Evolutionary conservation across 495 filamentous ascomycete species (phyloP), one percentile per base, ranked within the genome.

Genomic region (Aspergillus bridgeri): DNA sequence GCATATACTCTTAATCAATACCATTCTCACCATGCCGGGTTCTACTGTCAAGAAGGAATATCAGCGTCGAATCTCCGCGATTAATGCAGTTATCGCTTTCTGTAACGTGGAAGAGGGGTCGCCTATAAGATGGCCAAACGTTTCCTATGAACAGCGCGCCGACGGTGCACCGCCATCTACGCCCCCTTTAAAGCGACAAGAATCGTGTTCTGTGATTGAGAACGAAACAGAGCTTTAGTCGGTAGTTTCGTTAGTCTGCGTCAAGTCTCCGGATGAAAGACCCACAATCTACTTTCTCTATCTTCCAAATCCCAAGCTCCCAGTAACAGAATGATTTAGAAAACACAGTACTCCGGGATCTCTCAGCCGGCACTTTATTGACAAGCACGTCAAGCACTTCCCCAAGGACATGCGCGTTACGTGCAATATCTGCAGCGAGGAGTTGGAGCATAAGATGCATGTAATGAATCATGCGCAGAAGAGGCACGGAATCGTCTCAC

Each of bases 81-180:
- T 71, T 42, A 62, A 73, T 62, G 57, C 59, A 48, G 65, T 69
- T 38, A 68, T 60, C 57, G 57, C 57, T 24, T 64, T 68, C 42
- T 73, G 56, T 65, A 68, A 65, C 67, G 58, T 56, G 57, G 60
- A 64, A 66, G 62, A 71, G 49, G 64, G 63, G 21, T 50, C 55
- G 21, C 57, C 62, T 48, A 63, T 56, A 19, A 51, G 48, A 54
- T 53, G 48, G 33, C 45, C 53, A 52, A 3, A 25, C 21, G 19
- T 17, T 11, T 19, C 53, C 7, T 19, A 54, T 59, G 64, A 67
- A 58, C 58, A 50, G 51, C 42, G 58, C 20, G 46, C 27, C 25
- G 52, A 55, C 61, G 42, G 48, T 62, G 18, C 4, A 6, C 20
- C 20, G 9, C 22, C 22, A 6, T 51, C 22, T 51, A 17, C 5